These are phyloP conservation scores for Xylaria sp. DNA, from an alignment of 2,329 filamentous ascomycete genomes.

Conservation along the genomic window DNA sequence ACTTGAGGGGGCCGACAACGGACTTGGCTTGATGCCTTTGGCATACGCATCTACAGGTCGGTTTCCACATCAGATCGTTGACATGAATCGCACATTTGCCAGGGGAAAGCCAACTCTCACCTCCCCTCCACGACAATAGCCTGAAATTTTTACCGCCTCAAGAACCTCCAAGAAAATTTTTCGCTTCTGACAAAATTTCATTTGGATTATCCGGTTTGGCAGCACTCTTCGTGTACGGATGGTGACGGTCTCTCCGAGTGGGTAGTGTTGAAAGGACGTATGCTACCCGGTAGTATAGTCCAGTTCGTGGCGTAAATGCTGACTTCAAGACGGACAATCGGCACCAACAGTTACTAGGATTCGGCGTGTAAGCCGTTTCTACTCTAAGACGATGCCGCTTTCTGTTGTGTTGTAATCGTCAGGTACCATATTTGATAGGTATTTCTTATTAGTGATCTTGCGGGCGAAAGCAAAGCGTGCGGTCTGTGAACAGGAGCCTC, in stretches of 20 bases:
- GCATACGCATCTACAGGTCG: neutral
- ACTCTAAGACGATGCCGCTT: neutral
- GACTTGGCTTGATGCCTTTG: constrained; percentile 16
- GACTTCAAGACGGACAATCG: constrained; percentile 1
- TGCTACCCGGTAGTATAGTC: neutral
- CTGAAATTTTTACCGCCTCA: constrained; percentile 22
- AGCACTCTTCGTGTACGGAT: neutral
- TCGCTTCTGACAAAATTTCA: constrained; percentile 9
- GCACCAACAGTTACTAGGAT: constrained; percentile 1
- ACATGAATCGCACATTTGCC: constrained; percentile 29
- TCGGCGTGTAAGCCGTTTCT: constrained; percentile 1
- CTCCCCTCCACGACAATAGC: neutral
- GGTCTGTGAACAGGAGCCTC: constrained; percentile 1
- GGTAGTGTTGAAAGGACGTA: constrained; percentile 1
- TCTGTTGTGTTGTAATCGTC: neutral
- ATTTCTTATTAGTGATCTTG: neutral
- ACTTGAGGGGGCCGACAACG: constrained; percentile 33
- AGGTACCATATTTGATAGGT: neutral
- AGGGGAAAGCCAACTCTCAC: constrained; percentile 13
- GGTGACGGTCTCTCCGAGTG: neutral
- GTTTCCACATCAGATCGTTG: neutral
- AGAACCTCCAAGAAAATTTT: neutral
- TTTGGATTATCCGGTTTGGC: constrained; percentile 25
- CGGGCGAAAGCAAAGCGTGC: neutral
- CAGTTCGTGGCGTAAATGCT: constrained; percentile 4